These are phyloP conservation scores for Allomyces macrogynus DNA, from an alignment of 192 early-diverging fungal genomes.

Conservation along the genomic window DNA sequence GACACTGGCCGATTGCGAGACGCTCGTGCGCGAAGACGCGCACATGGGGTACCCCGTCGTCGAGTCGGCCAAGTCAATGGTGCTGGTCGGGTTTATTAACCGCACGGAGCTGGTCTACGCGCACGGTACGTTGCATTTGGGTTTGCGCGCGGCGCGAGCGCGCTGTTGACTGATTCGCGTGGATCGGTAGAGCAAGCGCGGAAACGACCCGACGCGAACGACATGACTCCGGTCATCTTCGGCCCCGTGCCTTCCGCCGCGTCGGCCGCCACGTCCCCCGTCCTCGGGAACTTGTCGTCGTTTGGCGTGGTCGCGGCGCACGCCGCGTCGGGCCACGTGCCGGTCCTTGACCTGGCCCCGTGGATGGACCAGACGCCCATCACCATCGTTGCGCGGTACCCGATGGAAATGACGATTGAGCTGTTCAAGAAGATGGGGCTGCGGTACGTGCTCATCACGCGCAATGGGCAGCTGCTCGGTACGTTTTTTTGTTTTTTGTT, in stretches of 20 bases:
- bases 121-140: slow-evolving; percentile 7
- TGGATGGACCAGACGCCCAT: slow-evolving; percentile 51
- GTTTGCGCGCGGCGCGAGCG: too few species aligned
- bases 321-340: slow-evolving; percentile 6
- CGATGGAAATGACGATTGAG: slow-evolving; percentile 44
- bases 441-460: slow-evolving; percentile 34
- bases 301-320: slow-evolving; percentile 1
- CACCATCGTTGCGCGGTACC: slow-evolving; percentile 33
- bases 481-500: neutral
- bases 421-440: slow-evolving; percentile 43
- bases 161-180: too few species aligned
- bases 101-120: slow-evolving; percentile 28
- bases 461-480: slow-evolving; percentile 31
- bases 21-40: slow-evolving; percentile 11
- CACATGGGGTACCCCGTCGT: slow-evolving; percentile 56
- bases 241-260: neutral
- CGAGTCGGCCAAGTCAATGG: slow-evolving; percentile 26
- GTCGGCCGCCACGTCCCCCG: neutral
- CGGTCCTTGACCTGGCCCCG: slow-evolving; percentile 34
- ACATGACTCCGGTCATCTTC: neutral
- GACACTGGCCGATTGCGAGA: neutral
- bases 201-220: neutral
- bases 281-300: neutral
- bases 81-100: slow-evolving; percentile 48
- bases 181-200: neutral